Conservation (phyloP, 768 basidiomycete genomes). For the Solioccasus polychromus region DNA sequence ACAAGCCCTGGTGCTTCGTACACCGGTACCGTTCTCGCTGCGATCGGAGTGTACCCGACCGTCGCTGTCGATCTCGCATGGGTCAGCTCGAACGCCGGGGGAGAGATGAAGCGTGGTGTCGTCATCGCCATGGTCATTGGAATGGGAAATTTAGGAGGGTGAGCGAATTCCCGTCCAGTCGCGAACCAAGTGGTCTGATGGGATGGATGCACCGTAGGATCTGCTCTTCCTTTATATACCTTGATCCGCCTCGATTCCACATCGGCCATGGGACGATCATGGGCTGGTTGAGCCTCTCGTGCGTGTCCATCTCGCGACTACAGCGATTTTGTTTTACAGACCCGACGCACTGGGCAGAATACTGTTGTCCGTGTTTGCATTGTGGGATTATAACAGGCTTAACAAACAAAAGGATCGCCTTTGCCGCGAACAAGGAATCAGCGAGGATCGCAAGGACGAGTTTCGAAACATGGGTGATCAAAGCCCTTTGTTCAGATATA, state of each 20-base stretch:
- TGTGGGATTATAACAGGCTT: constrained; percentile 47
- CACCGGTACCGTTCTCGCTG: constrained; percentile 46
- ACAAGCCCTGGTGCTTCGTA: constrained; percentile 32
- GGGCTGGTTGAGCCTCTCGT: constrained; percentile 34
- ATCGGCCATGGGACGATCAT: constrained; percentile 37
- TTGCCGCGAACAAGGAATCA: constrained; percentile 44
- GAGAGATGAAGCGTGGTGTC: constrained; percentile 51
- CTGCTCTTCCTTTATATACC: constrained; percentile 43
- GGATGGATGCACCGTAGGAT: constrained; percentile 28
- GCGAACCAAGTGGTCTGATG: constrained; percentile 4
- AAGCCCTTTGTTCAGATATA: constrained; percentile 54
- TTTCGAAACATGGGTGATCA: constrained; percentile 50
- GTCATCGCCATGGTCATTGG: constrained; percentile 53
- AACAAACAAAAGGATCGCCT: constrained; percentile 47
- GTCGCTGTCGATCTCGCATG: constrained; percentile 50
- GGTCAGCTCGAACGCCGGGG: constrained; percentile 54
- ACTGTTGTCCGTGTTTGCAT: constrained; percentile 38
- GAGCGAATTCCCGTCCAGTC: constrained; percentile 18
- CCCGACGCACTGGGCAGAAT: constrained; percentile 34
- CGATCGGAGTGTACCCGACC: constrained; percentile 53
- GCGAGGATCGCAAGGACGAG: constrained; percentile 36
- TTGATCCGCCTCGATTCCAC: constrained; percentile 36
- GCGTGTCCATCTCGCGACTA: constrained; percentile 8
- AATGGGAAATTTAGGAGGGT: constrained; percentile 55
- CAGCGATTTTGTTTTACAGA: constrained; percentile 23